Evolutionary conservation across 2,329 filamentous ascomycete species (phyloP), one percentile per base, ranked within the genome.

Genomic region (Dothidotthia symphoricarpi): DNA sequence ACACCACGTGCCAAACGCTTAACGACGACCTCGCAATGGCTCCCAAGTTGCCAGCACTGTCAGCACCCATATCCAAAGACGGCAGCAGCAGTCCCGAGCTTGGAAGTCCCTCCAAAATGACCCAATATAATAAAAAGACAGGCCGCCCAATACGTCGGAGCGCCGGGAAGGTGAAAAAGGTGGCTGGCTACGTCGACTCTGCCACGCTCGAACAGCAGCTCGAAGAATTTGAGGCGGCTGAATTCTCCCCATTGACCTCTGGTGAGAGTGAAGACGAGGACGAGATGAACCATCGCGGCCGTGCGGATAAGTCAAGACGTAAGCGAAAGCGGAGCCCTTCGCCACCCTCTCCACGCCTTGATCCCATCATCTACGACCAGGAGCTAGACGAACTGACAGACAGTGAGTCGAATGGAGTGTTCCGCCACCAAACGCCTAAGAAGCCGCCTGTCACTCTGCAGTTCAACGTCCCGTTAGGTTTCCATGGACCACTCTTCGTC

Each of bases 401-500:
- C 13, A 47, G 54, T 8, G 61, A 66, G 29, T 39, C 36, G n/a
- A 42, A 40, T 13, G 42, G 45, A 3, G 39, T 43, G 14, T 48
- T 41, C 7, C 51, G 49, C 29, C 46, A 42, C 19, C 46, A 39
- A 14, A 43, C 39, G 12, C 31, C 36, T 4, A 52, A 53, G 36
- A 44, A 47, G 27, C 29, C 55, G 11, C 57, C 67, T 0, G 51
- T 72, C 25, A 61, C 64, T 19, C 51, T 75, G 16, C 71, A 69
- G n/a, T 64, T 75, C 59, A 70, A 73, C 41, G 61, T 74, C 6
- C 70, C 70, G 7, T 47, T 63, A 3, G 70, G 70, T 9, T 71
- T 70, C 45, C 58, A 67, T 50, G 71, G 71, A n/a, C 71, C 70
- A 3, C 57, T 74, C 30, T 55, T 68, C 15, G 59, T 74, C 33